Conservation (phyloP, 1,284 basidiomycete species). For the Ganoderma sinense region DNA sequence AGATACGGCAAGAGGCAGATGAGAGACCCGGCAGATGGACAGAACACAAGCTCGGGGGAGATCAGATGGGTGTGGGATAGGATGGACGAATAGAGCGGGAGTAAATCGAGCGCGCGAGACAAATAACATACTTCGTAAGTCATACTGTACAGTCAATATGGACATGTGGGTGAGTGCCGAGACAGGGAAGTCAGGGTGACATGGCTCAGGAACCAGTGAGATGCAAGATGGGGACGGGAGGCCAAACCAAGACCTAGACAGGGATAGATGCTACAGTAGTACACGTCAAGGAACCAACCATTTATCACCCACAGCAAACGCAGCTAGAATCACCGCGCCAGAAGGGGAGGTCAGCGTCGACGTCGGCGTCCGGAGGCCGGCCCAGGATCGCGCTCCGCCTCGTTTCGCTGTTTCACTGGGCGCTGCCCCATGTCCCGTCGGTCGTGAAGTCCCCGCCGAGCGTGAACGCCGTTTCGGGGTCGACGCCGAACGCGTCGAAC, state of each 20-base stretch:
- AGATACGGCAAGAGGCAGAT: background rate
- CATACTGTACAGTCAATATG: conserved; percentile 11
- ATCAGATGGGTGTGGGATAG: conserved; percentile 4
- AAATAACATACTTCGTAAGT: conserved; percentile 9
- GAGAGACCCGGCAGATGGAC: background rate
- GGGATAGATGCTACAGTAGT: conserved; percentile 11
- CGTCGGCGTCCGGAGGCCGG: background rate
- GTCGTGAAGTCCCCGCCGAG: conserved; percentile 46
- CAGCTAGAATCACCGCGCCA: background rate
- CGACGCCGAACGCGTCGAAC: conserved; percentile 76
- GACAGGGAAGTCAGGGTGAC: background rate
- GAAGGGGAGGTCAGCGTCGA: background rate
- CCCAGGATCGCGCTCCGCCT: background rate
- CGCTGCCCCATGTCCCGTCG: conserved; percentile 32
- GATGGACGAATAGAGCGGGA: conserved; percentile 2
- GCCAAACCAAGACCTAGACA: conserved; percentile 9
- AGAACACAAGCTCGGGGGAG: background rate
- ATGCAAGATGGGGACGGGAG: background rate
- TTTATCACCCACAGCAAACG: conserved; percentile 4
- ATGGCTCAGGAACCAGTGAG: background rate
- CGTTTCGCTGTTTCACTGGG: conserved; percentile 10
- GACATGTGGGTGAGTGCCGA: background rate
- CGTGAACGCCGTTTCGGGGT: conserved; percentile 77
- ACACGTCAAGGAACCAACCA: background rate
- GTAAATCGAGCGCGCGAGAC: background rate